A percentile compares a stretch with the other conserved stretches of the same genome.
These are phyloP conservation scores for Salix viminalis DNA, from an alignment of 345 rosid species.

Conservation along the genomic window DNA sequence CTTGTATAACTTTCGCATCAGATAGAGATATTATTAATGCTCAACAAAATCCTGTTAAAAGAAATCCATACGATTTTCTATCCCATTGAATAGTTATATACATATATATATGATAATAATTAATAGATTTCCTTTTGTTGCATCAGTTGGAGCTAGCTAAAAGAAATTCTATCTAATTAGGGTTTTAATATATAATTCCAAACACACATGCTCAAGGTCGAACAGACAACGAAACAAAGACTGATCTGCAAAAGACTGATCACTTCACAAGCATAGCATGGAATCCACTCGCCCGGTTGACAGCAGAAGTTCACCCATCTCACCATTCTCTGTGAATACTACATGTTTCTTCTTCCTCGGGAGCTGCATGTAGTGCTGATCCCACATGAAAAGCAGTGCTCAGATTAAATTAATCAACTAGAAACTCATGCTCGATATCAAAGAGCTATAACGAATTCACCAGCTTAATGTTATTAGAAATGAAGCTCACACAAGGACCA, in stretches of 20 bases:
- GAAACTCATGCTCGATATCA: neutral
- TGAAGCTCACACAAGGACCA: neutral
- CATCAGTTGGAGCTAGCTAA: neutral
- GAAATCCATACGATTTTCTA: too few species aligned
- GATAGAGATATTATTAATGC: too few species aligned
- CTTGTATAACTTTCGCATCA: neutral
- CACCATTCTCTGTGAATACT: neutral
- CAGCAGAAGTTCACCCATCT: neutral
- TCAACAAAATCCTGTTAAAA: too few species aligned
- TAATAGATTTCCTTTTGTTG: neutral
- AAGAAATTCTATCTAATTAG: constrained; percentile 4
- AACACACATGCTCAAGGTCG: constrained; percentile 35
- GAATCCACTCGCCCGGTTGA: constrained; percentile 42
- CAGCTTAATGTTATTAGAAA: neutral
- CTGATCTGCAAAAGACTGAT: constrained; percentile 34
- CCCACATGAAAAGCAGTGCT: constrained; percentile 6
- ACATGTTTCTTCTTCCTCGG: neutral
- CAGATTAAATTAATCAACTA: neutral
- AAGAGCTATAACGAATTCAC: neutral
- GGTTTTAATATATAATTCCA: constrained; percentile 2
- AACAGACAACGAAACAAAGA: constrained; percentile 55
- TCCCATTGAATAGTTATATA: too few species aligned
- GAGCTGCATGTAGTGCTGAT: neutral
- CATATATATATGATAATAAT: too few species aligned
- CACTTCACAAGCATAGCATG: constrained; percentile 46